Evolutionary conservation across 169 alveolate genomes (phyloP).

Genomic region (Plasmodium coatneyi): DNA sequence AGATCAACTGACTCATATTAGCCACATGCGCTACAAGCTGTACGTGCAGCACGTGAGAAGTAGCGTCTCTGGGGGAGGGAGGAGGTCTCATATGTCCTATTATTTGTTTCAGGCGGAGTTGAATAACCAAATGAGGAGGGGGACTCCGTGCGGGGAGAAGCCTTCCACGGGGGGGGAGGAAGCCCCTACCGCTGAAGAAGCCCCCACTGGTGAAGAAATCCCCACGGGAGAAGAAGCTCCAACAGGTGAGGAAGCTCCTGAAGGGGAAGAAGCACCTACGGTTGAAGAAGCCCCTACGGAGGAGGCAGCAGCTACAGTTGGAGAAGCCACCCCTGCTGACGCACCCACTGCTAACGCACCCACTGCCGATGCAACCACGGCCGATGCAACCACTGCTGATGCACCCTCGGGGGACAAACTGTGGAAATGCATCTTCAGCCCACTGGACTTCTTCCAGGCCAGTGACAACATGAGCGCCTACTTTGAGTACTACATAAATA

Average conservation of each 20-base stretch:
- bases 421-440: slow-evolving; percentile 38
- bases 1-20: slow-evolving; percentile 24
- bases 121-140: slow-evolving; percentile 9
- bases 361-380: neutral
- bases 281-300: neutral
- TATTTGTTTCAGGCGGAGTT: slow-evolving; percentile 24
- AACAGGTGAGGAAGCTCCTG: neutral
- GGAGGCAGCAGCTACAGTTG: neutral
- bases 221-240: neutral
- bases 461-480: slow-evolving; percentile 26
- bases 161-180: neutral
- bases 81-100: slow-evolving; percentile 11
- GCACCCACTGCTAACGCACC: neutral
- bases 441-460: slow-evolving; percentile 30
- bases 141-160: neutral
- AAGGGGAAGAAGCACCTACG: neutral
- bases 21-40: slow-evolving; percentile 27
- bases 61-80: neutral
- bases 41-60: neutral
- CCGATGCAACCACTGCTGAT: neutral
- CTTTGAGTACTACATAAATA: slow-evolving; percentile 31
- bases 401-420: neutral
- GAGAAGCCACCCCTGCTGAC: neutral
- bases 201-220: neutral
- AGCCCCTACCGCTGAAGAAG: neutral